Conservation (phyloP, 225 moss, liverwort and hornwort species). For the Ulota crispa region DNA sequence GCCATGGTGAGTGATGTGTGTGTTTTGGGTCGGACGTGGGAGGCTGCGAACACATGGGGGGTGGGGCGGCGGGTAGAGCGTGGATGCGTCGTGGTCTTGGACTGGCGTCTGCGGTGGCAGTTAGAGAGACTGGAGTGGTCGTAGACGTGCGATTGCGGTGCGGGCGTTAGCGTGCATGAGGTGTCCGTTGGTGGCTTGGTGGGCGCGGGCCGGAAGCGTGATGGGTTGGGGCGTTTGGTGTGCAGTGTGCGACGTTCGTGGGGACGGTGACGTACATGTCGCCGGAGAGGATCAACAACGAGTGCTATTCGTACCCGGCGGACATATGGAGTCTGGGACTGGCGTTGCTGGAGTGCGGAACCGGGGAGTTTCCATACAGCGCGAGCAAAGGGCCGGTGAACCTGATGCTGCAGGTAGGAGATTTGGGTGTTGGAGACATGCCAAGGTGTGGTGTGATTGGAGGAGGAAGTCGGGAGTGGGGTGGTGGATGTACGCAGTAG, state of each 20-base stretch:
- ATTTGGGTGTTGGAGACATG: conserved; percentile 13
- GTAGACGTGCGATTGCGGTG: neutral
- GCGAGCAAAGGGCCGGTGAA: conserved; percentile 96
- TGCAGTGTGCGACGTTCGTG: conserved; percentile 99
- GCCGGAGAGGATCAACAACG: conserved; percentile 98
- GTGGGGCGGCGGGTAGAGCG: neutral
- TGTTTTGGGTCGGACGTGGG: too few species aligned
- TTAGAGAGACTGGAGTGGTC: neutral
- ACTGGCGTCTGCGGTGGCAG: neutral
- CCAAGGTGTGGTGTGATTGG: neutral
- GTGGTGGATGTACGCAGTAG: neutral
- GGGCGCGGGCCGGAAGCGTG: neutral
- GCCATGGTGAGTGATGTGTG: conserved; percentile 72
- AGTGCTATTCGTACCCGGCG: conserved; percentile 97
- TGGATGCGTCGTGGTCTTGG: neutral
- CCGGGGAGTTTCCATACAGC: conserved; percentile 97
- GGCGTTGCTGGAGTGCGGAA: conserved; percentile 95
- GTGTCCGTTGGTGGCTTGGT: neutral
- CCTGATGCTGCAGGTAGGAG: conserved; percentile 91
- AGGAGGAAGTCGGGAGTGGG: neutral
- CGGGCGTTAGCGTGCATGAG: neutral
- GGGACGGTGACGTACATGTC: conserved; percentile 99
- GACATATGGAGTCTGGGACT: conserved; percentile 99
- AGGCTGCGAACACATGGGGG: too few species aligned
- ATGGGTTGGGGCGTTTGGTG: conserved; percentile 17